phyloP scores from a whole-genome alignment of 2,329 filamentous ascomycete species.

The Onygena corvina region DNA sequence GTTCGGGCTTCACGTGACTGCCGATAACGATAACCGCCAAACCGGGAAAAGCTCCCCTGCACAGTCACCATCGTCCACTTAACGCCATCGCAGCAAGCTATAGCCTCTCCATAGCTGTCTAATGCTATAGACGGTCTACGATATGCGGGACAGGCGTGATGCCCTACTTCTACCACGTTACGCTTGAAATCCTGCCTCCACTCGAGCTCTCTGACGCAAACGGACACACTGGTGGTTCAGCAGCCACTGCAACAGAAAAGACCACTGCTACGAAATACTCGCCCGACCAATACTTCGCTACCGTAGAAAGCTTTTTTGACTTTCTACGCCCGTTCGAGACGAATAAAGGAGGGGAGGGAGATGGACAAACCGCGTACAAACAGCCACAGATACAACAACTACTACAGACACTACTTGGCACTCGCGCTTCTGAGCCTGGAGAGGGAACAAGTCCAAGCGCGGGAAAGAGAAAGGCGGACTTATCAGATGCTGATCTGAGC shows the following conservation, averaged over 20 bases:
- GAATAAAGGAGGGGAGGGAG: neutral
- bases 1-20: neutral
- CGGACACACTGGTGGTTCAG: neutral
- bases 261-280: too few relatives aligned
- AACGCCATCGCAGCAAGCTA: too few relatives aligned
- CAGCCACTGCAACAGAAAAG: neutral
- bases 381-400: neutral
- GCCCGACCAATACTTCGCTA: neutral
- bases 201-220: neutral
- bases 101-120: neutral
- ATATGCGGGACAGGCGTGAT: constrained; percentile 34
- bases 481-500: neutral
- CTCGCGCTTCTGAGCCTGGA: neutral
- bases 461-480: too few relatives aligned
- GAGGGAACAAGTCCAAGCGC: neutral
- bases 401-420: neutral
- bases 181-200: constrained; percentile 45
- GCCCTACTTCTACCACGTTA: constrained; percentile 54
- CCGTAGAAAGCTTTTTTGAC: constrained; percentile 11
- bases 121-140: too few relatives aligned
- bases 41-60: neutral
- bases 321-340: constrained; percentile 14
- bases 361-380: neutral
- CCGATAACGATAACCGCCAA: neutral
- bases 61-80: neutral